Conservation (phyloP, 108 stramenopile species). For the Schizochytrium sp. region DNA sequence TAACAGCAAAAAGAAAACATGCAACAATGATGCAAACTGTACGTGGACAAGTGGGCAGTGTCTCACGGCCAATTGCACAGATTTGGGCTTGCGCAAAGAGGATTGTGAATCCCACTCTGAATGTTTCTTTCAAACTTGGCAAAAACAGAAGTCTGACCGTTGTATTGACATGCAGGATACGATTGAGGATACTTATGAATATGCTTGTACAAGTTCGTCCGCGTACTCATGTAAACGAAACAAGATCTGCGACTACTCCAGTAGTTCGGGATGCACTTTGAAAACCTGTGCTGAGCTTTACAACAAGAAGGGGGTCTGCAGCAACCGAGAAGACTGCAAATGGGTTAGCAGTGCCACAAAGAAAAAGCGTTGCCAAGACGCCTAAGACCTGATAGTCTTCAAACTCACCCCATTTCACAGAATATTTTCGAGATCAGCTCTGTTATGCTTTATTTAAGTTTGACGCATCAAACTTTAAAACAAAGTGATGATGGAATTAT, state of each 20-base stretch:
- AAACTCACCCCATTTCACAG: no score
- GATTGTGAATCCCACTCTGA: not conserved
- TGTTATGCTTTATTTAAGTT: no score
- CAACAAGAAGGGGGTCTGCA: not conserved
- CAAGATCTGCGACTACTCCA: not conserved
- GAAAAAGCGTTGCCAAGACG: not conserved
- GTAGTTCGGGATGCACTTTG: not conserved
- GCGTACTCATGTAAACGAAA: not conserved
- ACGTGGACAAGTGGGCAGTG: not conserved
- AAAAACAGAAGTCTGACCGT: not conserved
- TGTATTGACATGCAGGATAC: not conserved
- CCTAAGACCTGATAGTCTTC: not conserved
- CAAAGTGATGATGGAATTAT: no score
- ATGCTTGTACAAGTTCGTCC: not conserved
- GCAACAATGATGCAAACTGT: not conserved
- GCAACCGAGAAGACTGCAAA: not conserved
- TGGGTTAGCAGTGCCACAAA: not conserved
- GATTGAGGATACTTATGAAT: not conserved
- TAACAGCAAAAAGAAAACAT: not conserved
- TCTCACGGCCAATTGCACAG: conserved; percentile 35
- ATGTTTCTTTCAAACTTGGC: conserved; percentile 11
- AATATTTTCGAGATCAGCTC: no score
- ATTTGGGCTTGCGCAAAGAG: not conserved
- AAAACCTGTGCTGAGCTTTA: not conserved
- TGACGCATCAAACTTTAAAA: no score